A percentile compares a stretch with the other conserved stretches of the same genome.
Evolutionary conservation across 805 yeast genomes (phyloP).

Genomic region (Candida pseudoglaebosa): DNA sequence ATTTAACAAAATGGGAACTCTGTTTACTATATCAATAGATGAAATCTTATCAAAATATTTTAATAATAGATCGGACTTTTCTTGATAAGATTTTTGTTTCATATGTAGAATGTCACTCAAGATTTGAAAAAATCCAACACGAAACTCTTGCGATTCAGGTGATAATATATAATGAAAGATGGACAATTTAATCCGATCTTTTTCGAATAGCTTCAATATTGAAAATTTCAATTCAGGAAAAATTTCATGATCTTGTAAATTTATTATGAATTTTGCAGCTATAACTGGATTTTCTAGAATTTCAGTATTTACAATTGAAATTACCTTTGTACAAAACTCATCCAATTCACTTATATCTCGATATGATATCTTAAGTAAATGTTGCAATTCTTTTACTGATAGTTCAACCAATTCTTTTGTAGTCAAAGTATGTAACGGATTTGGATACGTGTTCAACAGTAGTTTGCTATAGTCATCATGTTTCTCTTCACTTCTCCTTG

Average conservation of each 20-base stretch:
- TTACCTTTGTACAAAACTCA: constrained; percentile 24
- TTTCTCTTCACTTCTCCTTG: constrained; percentile 4
- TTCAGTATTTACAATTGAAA: constrained; percentile 26
- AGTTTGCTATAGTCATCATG: constrained; percentile 8
- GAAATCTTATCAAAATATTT: constrained; percentile 26
- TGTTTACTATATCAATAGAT: constrained; percentile 17
- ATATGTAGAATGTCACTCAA: constrained; percentile 12
- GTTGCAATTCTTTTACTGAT: constrained; percentile 17
- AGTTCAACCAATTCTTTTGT: constrained; percentile 23
- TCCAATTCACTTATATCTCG: constrained; percentile 21
- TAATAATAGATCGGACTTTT: constrained; percentile 17
- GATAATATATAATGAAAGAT: constrained; percentile 23
- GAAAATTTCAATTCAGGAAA: constrained; percentile 6
- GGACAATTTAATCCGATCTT: constrained; percentile 22
- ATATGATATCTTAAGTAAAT: constrained; percentile 25
- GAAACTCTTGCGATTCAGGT: constrained; percentile 17
- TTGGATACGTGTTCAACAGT: constrained; percentile 23
- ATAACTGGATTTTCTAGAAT: constrained; percentile 23
- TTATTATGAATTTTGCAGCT: constrained; percentile 17
- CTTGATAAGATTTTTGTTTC: constrained; percentile 10
- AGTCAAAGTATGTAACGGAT: constrained; percentile 30
- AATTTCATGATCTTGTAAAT: constrained; percentile 16
- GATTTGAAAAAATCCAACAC: constrained; percentile 15
- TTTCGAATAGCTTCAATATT: constrained; percentile 13
- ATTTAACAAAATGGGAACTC: constrained; percentile 17